Percentiles rank a stretch among this genome's conserved stretches.
Evolutionary conservation across 306 rosid genomes (phyloP).

Genomic region (Canavalia ensiformis): DNA sequence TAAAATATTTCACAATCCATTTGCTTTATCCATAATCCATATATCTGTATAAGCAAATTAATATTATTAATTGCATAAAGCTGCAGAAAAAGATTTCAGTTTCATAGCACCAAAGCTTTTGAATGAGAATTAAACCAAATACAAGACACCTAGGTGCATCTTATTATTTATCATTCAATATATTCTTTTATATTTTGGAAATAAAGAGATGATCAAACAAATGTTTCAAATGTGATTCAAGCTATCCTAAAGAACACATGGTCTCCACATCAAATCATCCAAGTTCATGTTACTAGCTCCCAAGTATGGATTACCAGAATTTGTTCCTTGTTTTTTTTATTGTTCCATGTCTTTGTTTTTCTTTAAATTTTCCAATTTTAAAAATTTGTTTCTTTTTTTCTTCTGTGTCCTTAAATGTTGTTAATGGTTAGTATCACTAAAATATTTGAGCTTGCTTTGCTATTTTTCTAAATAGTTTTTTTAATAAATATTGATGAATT

Average conservation of each 20-base stretch:
- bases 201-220: constrained; percentile 13
- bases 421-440: too few relatives aligned
- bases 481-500: too few relatives aligned
- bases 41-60: neutral
- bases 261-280: constrained; percentile 71
- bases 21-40: constrained; percentile 14
- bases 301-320: constrained; percentile 51
- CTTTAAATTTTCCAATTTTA: too few relatives aligned
- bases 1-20: neutral
- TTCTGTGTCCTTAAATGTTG: too few relatives aligned
- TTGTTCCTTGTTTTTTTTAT: constrained; percentile 12
- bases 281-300: constrained; percentile 81
- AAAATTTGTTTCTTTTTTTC: too few relatives aligned
- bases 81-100: constrained; percentile 23
- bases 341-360: too few relatives aligned
- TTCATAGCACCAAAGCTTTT: constrained; percentile 4
- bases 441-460: too few relatives aligned
- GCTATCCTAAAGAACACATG: constrained; percentile 83
- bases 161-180: neutral
- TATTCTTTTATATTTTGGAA: too few relatives aligned
- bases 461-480: too few relatives aligned
- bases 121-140: constrained; percentile 23
- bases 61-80: neutral
- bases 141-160: constrained; percentile 9
- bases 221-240: constrained; percentile 61